Percentiles rank a stretch among this genome's conserved stretches.
Evolutionary conservation across 73 alveolate species (phyloP).

Genomic region (Tetrahymena thermophila): DNA sequence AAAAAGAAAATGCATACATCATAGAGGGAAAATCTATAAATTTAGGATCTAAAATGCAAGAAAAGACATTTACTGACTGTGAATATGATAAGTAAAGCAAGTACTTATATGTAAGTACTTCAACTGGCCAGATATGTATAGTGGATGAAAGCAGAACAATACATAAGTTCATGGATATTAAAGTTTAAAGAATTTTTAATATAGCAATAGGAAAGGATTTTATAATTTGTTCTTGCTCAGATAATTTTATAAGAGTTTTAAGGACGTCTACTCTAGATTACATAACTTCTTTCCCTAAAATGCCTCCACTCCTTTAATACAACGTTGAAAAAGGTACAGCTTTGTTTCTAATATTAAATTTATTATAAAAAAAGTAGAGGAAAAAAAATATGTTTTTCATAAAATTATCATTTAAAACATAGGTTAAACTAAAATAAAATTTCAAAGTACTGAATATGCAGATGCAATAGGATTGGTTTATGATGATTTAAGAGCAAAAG

Average conservation of each 20-base stretch:
- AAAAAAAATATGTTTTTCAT: too few relatives aligned
- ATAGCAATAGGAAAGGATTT: conserved; percentile 55
- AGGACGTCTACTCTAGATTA: conserved; percentile 72
- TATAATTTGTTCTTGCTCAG: conserved; percentile 90
- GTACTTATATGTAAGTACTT: conserved; percentile 65
- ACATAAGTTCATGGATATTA: conserved; percentile 91
- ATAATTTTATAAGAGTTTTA: conserved; percentile 83
- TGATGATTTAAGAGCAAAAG: conserved; percentile 56
- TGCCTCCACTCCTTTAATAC: conserved; percentile 92
- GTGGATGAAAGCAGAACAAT: conserved; percentile 61
- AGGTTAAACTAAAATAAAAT: conserved; percentile 24
- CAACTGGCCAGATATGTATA: conserved; percentile 82
- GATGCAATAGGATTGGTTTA: conserved; percentile 74
- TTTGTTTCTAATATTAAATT: conserved; percentile 6
- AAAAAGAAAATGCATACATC: conserved; percentile 28
- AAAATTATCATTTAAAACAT: too few relatives aligned
- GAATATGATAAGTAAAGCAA: conserved; percentile 49
- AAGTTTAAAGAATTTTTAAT: conserved; percentile 70
- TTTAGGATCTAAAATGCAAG: conserved; percentile 50
- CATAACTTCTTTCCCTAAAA: conserved; percentile 79
- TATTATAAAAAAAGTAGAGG: conserved; percentile 24
- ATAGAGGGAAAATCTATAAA: conserved; percentile 62
- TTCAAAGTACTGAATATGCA: conserved; percentile 53
- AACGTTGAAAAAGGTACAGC: conserved; percentile 63
- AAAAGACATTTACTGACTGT: conserved; percentile 50